These are phyloP conservation scores for Ophiostoma quercus DNA, from an alignment of 2,329 filamentous ascomycete genomes.

Conservation along the genomic window DNA sequence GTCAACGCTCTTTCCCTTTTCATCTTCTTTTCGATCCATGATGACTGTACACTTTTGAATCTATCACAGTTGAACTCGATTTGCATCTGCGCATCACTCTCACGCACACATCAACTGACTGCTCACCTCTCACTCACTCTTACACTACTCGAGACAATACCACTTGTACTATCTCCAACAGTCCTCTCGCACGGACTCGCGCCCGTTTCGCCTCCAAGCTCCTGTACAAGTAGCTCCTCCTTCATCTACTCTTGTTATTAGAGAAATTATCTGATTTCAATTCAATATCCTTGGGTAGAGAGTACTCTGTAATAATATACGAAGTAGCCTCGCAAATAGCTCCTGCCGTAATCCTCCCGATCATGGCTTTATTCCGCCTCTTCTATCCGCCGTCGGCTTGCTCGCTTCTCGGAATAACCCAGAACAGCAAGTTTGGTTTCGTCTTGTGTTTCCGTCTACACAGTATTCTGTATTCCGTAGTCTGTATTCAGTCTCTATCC, in stretches of 20 bases:
- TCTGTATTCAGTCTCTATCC: background rate
- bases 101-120: background rate
- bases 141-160: background rate
- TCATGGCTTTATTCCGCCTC: background rate
- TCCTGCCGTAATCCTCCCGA: background rate
- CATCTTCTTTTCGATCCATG: background rate
- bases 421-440: background rate
- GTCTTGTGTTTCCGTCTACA: background rate
- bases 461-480: too few species aligned
- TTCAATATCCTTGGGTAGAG: too few species aligned
- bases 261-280: too few species aligned
- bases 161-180: background rate
- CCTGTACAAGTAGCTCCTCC: background rate
- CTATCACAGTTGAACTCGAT: too few species aligned
- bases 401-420: background rate
- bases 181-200: slow-evolving; percentile 8
- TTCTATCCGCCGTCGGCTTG: background rate
- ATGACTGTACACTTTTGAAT: background rate
- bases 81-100: background rate
- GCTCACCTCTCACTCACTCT: background rate
- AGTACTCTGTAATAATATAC: too few species aligned
- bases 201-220: background rate
- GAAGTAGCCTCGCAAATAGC: background rate
- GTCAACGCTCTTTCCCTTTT: background rate
- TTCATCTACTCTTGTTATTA: background rate